Evolutionary conservation across 2,329 filamentous ascomycete species (phyloP).

Genomic region (Trichoderma sp.): DNA sequence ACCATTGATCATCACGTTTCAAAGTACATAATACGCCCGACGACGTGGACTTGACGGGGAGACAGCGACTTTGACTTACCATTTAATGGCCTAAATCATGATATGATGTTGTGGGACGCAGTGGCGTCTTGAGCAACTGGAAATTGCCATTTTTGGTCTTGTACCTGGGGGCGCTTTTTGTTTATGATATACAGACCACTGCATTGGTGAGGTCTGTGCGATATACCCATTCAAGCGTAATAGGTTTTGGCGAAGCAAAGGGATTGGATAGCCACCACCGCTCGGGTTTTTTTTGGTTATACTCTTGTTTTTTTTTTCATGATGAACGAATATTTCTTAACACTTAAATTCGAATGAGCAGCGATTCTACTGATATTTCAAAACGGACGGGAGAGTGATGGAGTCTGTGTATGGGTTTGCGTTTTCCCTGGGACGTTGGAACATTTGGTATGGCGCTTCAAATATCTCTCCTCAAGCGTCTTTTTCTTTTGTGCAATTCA

Average conservation of each 20-base stretch:
- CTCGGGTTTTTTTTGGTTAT: too few relatives aligned
- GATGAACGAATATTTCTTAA: not conserved
- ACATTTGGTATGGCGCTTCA: not conserved
- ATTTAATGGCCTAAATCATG: not conserved
- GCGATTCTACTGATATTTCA: not conserved
- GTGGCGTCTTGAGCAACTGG: constrained; percentile 12
- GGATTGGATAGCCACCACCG: not conserved
- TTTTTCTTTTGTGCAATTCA: not conserved
- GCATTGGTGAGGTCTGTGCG: constrained; percentile 19
- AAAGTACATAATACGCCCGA: not conserved
- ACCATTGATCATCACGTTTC: not conserved
- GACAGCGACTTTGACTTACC: not conserved
- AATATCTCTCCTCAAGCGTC: not conserved
- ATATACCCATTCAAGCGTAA: constrained; percentile 28
- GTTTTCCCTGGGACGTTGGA: not conserved
- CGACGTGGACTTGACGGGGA: not conserved
- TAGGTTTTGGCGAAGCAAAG: constrained; percentile 13
- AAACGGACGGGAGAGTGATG: not conserved
- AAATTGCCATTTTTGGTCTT: not conserved
- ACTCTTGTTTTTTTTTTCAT: not conserved
- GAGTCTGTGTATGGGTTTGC: not conserved
- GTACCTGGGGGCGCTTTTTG: constrained; percentile 18
- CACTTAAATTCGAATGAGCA: not conserved
- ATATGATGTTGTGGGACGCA: not conserved
- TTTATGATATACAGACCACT: constrained; percentile 12